Evolutionary conservation across 2,329 filamentous ascomycete species (phyloP).

Genomic region (Fusarium xyrophilum): DNA sequence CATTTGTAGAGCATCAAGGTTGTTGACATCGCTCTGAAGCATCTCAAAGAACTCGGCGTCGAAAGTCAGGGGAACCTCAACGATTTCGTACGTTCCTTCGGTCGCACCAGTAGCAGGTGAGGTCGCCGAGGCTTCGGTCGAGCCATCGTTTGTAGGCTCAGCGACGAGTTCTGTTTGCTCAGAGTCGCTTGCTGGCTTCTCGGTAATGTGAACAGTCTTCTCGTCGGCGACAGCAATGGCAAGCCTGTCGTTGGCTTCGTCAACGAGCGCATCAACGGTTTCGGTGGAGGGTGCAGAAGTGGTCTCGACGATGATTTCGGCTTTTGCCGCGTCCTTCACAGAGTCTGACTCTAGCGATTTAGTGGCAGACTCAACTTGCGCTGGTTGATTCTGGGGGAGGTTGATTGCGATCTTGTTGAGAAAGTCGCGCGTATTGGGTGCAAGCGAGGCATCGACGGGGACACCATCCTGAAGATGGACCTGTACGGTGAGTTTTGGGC

Average conservation of each 20-base stretch:
- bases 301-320: conserved; percentile 1
- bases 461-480: conserved; percentile 71
- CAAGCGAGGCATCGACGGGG: conserved; percentile 72
- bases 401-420: conserved; percentile 65
- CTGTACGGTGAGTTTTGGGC: conserved; percentile 73
- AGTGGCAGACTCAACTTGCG: background rate
- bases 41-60: conserved; percentile 82
- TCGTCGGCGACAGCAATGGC: conserved; percentile 4
- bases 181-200: background rate
- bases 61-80: conserved; percentile 80
- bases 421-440: conserved; percentile 68
- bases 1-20: conserved; percentile 71
- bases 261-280: conserved; percentile 16
- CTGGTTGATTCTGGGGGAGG: conserved; percentile 39
- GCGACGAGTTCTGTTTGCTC: background rate
- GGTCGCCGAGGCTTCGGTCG: background rate
- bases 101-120: background rate
- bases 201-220: background rate
- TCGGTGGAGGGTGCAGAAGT: background rate
- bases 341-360: conserved; percentile 10
- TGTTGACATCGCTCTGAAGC: conserved; percentile 73
- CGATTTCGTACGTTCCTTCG: conserved; percentile 42
- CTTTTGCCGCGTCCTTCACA: background rate
- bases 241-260: conserved; percentile 14
- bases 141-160: background rate